Base-by-base conservation (phyloP, 2,329 filamentous ascomycete species). In the Raffaelea albimanens region DNA sequence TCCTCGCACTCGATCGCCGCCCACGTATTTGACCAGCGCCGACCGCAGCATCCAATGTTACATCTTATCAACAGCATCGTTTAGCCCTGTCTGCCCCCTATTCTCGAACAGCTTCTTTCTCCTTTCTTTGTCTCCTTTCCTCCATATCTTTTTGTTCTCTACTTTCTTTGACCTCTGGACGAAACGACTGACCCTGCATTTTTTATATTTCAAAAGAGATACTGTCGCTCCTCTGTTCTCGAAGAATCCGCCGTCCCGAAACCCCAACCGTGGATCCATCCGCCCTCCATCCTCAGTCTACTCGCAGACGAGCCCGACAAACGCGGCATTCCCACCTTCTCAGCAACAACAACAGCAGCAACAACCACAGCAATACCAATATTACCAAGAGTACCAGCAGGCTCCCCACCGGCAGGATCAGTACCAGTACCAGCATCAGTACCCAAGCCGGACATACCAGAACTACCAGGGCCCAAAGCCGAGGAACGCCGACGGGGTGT, bases 231-330 rank as follows among this genome's bases (percentile, higher is more conserved):
- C 63, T 10, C 57, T 59, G 13, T 39, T 25, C 19, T 38, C 46
- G 9, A 47, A 47, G 16, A 18, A 8, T 22, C 63, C 61, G 31
- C 61, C 68, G 36, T 61, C 61, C 21, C 61, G 61, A 57, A 68
- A 66, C 46, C 61, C 65, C 50, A 62, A 56, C 47, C 63, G 54
- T 49, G 59, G 52, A 44, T 55, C 58, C 46, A 66, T 64, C 52
- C 72, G 73, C 38, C 72, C 74, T n/a, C 55, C 68, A 7, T 83
- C 81, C 29, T 83, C 82, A 16, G 55, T 80, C 42, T 83, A 85
- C 59, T 79, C 80, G 41, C 72, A 76, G 59, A 71, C 68, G 40
- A 77, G 70, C 51, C 70, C 71, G 14, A 58, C 60, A 23, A 59
- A 58, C 11, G 55, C 62, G 14, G 57, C 53, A 40, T 64, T 66